Evolutionary conservation across 2,329 filamentous ascomycete genomes (phyloP).

Genomic region (Colletotrichum shisoi): DNA sequence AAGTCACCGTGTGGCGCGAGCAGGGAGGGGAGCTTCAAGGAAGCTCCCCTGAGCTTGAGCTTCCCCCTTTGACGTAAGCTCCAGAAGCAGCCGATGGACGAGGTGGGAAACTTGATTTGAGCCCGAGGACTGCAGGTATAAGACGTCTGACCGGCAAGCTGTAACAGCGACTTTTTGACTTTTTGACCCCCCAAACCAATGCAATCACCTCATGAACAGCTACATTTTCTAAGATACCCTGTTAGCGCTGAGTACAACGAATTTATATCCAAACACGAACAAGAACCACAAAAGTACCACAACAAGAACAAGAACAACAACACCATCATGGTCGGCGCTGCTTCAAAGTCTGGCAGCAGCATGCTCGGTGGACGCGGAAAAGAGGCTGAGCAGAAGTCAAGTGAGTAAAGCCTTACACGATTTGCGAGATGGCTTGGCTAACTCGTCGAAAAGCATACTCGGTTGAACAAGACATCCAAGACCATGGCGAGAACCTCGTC

Average conservation of each 20-base stretch:
- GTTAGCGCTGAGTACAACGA: slow-evolving; percentile 23
- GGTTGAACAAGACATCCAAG: slow-evolving; percentile 38
- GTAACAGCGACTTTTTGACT: slow-evolving; percentile 4
- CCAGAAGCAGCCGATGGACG: slow-evolving; percentile 1
- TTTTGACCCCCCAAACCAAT: slow-evolving; percentile 25
- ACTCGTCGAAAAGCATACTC: slow-evolving; percentile 24
- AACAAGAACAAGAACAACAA: neutral
- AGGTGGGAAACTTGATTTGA: slow-evolving; percentile 40
- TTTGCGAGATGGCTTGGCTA: neutral
- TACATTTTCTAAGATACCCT: slow-evolving; percentile 32
- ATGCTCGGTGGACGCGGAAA: slow-evolving; percentile 46
- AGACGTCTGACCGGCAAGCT: slow-evolving; percentile 32
- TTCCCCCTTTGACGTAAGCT: slow-evolving; percentile 38
- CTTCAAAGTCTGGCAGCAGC: slow-evolving; percentile 37
- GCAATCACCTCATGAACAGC: slow-evolving; percentile 31
- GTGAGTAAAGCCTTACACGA: slow-evolving; percentile 41
- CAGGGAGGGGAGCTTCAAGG: slow-evolving; percentile 31
- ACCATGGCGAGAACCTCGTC: slow-evolving; percentile 49
- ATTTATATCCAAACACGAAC: slow-evolving; percentile 38
- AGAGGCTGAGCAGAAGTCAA: slow-evolving; percentile 46
- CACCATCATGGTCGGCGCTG: slow-evolving; percentile 34
- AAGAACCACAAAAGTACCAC: slow-evolving; percentile 8
- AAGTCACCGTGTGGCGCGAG: slow-evolving; percentile 40
- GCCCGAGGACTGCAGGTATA: slow-evolving; percentile 37
- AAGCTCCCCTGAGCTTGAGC: slow-evolving; percentile 35